Evolutionary conservation across 148 eudicot species (phyloP), one percentile per base, ranked within the genome.

Genomic region (Diospyros lotus): DNA sequence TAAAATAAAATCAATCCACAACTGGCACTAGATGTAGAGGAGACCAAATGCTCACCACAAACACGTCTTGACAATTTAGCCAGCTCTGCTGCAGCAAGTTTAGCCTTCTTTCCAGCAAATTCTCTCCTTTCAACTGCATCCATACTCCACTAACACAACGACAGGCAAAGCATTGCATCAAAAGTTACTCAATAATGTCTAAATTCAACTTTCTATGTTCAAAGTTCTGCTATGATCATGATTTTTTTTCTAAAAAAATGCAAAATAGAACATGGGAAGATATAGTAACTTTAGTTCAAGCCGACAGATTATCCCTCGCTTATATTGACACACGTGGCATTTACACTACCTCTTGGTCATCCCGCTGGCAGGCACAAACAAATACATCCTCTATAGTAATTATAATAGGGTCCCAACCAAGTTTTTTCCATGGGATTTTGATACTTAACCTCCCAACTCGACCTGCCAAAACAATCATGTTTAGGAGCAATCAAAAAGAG

Each of bases 401-500:
- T 74, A 90, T 86, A n/a, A 95, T 84, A 68, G 98, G 98, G 58
- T 92, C 98, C 98, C 98, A 89, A 39, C 98, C 96, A 73, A 95
- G 93, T 81, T 95, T 95, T 84, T 89, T 92, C 98, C 98, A 95
- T 56, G 98, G 97, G 69, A 95, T 92, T 83, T 83, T 89, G 66
- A 95, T 95, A 78, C 98, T 92, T 73, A 95, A 79, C 86, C 90
- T 90, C 73, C 98, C 98, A 77, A 95, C 93, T 64, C 80, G 89
- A 71, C 98, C 98, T 95, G 84, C 40, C 70, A 79, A 60, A 78
- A 68, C 3, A 61, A 42, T n/a, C 54, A 63, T 56, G 13, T 55
- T 71, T 53, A 11, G 14, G 28, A n/a, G 55, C 66, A 64, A 4
- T 62, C 15, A 42, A 5, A 54, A 68, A 39, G 68, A 42, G 46